Evolutionary conservation across 257 asterid genomes (phyloP), one percentile per base, ranked within the genome.

Genomic region (Nicotiana otophora): DNA sequence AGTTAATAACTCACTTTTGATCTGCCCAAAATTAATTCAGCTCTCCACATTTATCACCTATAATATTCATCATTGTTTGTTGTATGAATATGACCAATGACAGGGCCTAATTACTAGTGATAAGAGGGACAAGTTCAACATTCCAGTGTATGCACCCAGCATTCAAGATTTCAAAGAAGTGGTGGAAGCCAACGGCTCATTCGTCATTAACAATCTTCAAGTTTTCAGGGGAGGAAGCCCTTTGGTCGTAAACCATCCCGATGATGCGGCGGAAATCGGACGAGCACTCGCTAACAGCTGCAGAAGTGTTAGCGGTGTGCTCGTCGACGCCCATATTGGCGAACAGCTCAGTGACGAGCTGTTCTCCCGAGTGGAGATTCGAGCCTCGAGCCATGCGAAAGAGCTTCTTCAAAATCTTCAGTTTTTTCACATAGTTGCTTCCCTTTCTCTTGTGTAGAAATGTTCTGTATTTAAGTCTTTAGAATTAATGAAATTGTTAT

Each of bases 151-250:
- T 77, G 99, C 98, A 20, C 92, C 99, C 0, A 96, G 97, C 90
- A 83, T 91, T 8, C 93, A 96, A 57, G 98, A 96, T 53, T 96
- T 96, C 92, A 91, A 87, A 89, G 97, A 96, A 87, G 97, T 96
- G 70, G 98, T 96, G 10, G 98, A 89, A 65, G 93, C 90, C 66
- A 87, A 93, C 42, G 97, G 96, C 19, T 91, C 97, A 6, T 92
- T 96, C 85, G 16, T 75, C 48, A 84, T 92, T 1, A 96, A 94
- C 87, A 90, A 87, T 88, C 96, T 96, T 1, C 93, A 94, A 23
- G 92, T 94, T 2, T 90, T 94, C 86, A 80, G 90, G 42, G 98
- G 98, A 10, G 99, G 99, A 1, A 96, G 99, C 86, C 99, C 99
- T 7, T 90, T 94, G 64, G 98, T 96, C 76, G 97, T 96, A 19